These are phyloP conservation scores for Cercospora zeina DNA, from an alignment of 2,329 filamentous ascomycete species.

Conservation along the genomic window DNA sequence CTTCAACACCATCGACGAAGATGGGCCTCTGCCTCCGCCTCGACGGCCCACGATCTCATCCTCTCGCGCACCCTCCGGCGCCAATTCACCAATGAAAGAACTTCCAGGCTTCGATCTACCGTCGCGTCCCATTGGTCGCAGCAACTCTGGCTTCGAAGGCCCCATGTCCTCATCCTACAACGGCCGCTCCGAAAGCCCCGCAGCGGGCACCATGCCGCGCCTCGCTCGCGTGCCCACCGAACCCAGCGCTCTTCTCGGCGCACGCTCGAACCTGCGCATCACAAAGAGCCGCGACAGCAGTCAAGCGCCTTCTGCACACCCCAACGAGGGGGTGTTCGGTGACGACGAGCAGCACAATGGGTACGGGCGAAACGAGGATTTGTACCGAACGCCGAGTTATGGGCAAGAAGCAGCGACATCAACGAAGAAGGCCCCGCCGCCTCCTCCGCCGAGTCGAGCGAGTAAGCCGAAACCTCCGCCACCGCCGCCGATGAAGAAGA, in stretches of 20 bases:
- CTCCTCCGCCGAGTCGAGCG: constrained; percentile 56
- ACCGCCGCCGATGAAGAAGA: constrained; percentile 64
- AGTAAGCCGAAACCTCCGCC: constrained; percentile 62
- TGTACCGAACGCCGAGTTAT: constrained; percentile 13
- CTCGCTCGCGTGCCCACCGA: constrained; percentile 59
- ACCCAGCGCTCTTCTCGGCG: constrained; percentile 51
- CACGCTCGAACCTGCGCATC: constrained; percentile 51
- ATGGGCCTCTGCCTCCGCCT: constrained; percentile 56
- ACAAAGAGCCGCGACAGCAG: constrained; percentile 35
- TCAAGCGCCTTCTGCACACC: constrained; percentile 8
- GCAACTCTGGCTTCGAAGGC: constrained; percentile 55
- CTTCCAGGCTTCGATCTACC: constrained; percentile 48
- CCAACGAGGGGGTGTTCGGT: constrained; percentile 49
- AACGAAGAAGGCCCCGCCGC: constrained; percentile 63
- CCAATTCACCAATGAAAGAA: constrained; percentile 46
- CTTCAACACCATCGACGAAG: constrained; percentile 56
- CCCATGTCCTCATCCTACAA: constrained; percentile 46
- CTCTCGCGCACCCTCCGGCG: constrained; percentile 47
- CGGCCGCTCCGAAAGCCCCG: constrained; percentile 44
- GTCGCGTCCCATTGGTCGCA: constrained; percentile 51
- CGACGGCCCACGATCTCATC: constrained; percentile 57
- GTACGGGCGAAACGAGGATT: not conserved
- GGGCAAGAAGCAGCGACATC: constrained; percentile 35
- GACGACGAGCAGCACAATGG: constrained; percentile 48
- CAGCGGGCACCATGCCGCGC: constrained; percentile 48